Percentiles rank a stretch among this genome's conserved stretches.
Conservation (phyloP, 116 monocot genomes). For the Iris pallida region DNA sequence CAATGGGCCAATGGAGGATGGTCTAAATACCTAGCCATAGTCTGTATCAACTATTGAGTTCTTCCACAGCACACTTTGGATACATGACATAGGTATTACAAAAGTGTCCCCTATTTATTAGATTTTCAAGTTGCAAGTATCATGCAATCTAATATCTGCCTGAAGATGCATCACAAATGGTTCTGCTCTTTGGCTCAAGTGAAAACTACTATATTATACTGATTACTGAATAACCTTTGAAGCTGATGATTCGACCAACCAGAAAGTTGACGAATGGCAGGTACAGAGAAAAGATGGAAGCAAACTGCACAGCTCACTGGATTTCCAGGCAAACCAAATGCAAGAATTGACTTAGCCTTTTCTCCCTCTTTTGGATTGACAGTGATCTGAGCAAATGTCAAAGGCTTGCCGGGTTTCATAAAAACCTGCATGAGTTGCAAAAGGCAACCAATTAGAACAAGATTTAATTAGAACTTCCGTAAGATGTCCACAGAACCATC, state of each 20-base stretch:
- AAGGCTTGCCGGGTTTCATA: slow-evolving; percentile 96
- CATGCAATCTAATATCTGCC: not conserved
- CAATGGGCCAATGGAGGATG: too few species aligned
- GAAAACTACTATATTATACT: not conserved
- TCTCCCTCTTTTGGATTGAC: slow-evolving; percentile 16
- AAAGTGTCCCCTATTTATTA: too few species aligned
- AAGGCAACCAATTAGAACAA: not conserved
- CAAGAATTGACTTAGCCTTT: slow-evolving; percentile 49
- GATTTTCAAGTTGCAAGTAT: too few species aligned
- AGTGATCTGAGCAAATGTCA: slow-evolving; percentile 75
- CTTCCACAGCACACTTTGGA: too few species aligned
- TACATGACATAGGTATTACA: too few species aligned
- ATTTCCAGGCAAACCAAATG: slow-evolving; percentile 99
- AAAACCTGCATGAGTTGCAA: slow-evolving; percentile 43
- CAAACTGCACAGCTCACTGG: slow-evolving; percentile 94
- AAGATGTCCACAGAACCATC: too few species aligned
- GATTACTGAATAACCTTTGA: slow-evolving; percentile 46
- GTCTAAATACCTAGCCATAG: too few species aligned
- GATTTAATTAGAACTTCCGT: too few species aligned
- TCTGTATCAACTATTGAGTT: too few species aligned
- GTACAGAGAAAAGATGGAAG: slow-evolving; percentile 91
- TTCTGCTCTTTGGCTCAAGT: too few species aligned
- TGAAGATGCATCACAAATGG: not conserved
- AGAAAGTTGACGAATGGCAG: slow-evolving; percentile 75
- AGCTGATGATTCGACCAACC: slow-evolving; percentile 75